phyloP scores from a whole-genome alignment of 2,329 filamentous ascomycete species.

The Tolypocladium tundrense region DNA sequence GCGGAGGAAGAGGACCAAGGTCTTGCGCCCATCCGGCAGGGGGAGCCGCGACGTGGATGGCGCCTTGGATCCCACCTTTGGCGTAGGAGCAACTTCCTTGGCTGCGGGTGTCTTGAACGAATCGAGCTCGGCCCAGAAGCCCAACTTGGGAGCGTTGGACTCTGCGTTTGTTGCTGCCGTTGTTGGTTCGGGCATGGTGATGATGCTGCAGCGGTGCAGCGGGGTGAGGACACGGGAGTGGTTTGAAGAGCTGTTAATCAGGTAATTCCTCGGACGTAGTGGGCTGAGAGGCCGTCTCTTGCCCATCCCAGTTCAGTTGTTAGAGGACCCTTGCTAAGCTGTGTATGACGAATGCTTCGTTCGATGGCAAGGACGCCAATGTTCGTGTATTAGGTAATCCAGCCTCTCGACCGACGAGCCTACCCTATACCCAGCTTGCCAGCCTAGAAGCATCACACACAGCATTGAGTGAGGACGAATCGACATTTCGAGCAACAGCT shows the following conservation, averaged over 20 bases:
- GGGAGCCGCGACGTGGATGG: conserved; percentile 41
- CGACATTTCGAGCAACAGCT: neutral
- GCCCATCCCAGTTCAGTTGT: neutral
- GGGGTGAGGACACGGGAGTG: neutral
- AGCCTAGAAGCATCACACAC: no score
- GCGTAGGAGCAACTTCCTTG: conserved; percentile 34
- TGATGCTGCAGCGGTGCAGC: neutral
- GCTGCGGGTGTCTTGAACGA: conserved; percentile 28
- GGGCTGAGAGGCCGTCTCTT: neutral
- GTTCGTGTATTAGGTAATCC: neutral
- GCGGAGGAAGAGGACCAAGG: conserved; percentile 56
- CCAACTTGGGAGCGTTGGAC: conserved; percentile 5
- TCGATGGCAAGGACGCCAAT: neutral
- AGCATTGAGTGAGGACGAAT: neutral
- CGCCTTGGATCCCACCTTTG: conserved; percentile 43
- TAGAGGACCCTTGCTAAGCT: neutral
- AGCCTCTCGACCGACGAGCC: no score
- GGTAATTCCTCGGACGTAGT: neutral
- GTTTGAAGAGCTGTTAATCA: neutral
- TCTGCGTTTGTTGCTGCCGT: neutral
- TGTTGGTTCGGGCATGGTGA: conserved; percentile 2
- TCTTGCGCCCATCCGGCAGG: conserved; percentile 45
- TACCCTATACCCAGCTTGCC: neutral
- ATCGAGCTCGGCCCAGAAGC: conserved; percentile 26
- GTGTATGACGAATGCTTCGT: neutral